Percentiles rank a stretch among this genome's conserved stretches.
These are phyloP conservation scores for Nemania bipapillata DNA, from an alignment of 2,329 filamentous ascomycete species.

Conservation along the genomic window DNA sequence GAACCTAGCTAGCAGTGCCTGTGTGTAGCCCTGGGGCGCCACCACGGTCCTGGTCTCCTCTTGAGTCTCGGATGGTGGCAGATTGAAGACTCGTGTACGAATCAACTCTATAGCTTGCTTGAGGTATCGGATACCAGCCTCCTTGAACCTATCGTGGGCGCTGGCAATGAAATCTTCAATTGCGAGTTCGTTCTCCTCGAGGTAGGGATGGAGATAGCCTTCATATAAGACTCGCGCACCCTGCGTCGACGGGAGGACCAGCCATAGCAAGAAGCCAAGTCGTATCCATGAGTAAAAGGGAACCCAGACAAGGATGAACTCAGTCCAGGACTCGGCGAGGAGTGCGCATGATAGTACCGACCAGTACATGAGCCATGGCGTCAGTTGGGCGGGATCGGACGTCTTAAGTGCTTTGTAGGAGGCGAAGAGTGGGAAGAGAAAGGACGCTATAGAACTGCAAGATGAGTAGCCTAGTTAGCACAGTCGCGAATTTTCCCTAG, in stretches of 20 bases:
- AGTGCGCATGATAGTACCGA: constrained; percentile 86
- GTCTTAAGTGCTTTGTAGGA: constrained; percentile 98
- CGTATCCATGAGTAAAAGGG: constrained; percentile 95
- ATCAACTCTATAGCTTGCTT: constrained; percentile 76
- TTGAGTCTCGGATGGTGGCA: constrained; percentile 66
- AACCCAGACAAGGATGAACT: constrained; percentile 88
- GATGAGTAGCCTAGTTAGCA: constrained; percentile 19
- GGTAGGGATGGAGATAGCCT: constrained; percentile 85
- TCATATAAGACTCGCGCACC: constrained; percentile 89
- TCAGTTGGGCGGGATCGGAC: constrained; percentile 85
- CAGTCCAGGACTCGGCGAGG: constrained; percentile 85
- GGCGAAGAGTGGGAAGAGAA: constrained; percentile 94
- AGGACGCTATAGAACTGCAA: constrained; percentile 81
- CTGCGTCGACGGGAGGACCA: constrained; percentile 97
- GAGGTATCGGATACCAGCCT: constrained; percentile 79
- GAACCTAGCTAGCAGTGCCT: constrained; percentile 85
- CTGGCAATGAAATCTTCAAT: constrained; percentile 92
- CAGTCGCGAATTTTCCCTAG: background rate
- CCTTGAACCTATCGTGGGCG: constrained; percentile 79
- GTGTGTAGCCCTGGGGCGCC: constrained; percentile 73
- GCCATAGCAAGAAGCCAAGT: constrained; percentile 86
- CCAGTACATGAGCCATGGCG: constrained; percentile 99
- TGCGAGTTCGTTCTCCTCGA: constrained; percentile 83
- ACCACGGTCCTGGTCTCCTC: constrained; percentile 57
- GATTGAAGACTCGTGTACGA: constrained; percentile 80